Base-by-base conservation (phyloP, 257 asterid species). In the Coffea canephora region DNA sequence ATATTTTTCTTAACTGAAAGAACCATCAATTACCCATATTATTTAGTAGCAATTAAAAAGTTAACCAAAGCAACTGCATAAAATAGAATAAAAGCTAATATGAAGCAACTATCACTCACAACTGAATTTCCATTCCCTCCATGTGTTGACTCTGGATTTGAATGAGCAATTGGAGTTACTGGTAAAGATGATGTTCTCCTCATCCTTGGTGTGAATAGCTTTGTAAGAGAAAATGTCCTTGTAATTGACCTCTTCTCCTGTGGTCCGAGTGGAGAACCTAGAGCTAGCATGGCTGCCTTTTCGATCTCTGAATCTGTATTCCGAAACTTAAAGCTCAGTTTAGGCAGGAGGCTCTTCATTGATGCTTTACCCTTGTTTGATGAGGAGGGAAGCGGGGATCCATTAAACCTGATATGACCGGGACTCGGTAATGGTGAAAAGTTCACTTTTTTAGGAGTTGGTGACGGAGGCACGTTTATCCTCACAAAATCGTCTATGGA, bases 111-210 rank as follows among this genome's bases (percentile, higher is more conserved):
- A 79, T 83, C 87, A 74, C 65, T 72, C 36, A 82, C 79, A 76
- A 77, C 69, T 75, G 76, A 82, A 85, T 86, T 81, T 27, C 39
- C 66, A 45, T 82, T 78, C 76, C 91, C 92, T 86, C 94, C 97
- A 84, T 86, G 96, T 5, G 82, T 79, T 55, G 87, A 76, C 27
- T 89, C 91, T 0, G 84, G 82, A 86, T 86, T 88, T 71, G 88
- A 74, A 86, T 84, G 79, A 13, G 69, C 84, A 82, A 83, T 68
- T 27, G 88, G 89, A 71, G 88, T 74, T 25, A 86, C 87, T 15
- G 97, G 97, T 80, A 94, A 79, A 64, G 98, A 94, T 0, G 96
- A 89, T 1, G 96, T 77, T 91, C 93, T 87, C 83, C 79, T 90
- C 34, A 91, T 88, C 21, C 91, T 86, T 15, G 98, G 97, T 10